Percentiles rank a stretch among this genome's conserved stretches.
These are phyloP conservation scores for Trichoderma harzianum DNA, from an alignment of 2,329 filamentous ascomycete species.

Conservation along the genomic window DNA sequence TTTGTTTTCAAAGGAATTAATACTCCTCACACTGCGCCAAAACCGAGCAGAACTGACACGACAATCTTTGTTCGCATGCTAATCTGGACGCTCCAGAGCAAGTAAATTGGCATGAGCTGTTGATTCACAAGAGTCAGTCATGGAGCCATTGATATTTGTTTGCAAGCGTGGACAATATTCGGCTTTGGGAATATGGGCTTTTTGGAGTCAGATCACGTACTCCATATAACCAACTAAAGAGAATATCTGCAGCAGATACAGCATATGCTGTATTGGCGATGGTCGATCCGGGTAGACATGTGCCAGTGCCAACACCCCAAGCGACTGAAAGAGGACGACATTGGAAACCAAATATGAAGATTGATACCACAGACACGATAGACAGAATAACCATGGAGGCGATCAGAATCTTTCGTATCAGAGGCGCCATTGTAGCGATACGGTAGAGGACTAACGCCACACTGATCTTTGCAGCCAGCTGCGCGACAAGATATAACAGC, in stretches of 20 bases:
- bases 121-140: neutral
- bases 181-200: neutral
- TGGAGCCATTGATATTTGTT: neutral
- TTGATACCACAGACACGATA: neutral
- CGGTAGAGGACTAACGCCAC: neutral
- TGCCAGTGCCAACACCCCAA: neutral
- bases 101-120: neutral
- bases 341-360: neutral
- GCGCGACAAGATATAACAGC: neutral
- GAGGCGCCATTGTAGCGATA: neutral
- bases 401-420: neutral
- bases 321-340: neutral
- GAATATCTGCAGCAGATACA: neutral
- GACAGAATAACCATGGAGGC: neutral
- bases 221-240: conserved; percentile 1
- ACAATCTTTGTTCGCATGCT: conserved; percentile 2
- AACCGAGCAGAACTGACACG: neutral
- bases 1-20: neutral
- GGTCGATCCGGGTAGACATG: neutral
- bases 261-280: neutral
- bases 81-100: conserved; percentile 5
- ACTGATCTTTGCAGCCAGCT: neutral
- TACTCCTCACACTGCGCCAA: neutral
- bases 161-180: neutral
- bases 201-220: neutral